phyloP scores from a whole-genome alignment of 495 filamentous ascomycete genomes.

The Viridothelium virens region DNA sequence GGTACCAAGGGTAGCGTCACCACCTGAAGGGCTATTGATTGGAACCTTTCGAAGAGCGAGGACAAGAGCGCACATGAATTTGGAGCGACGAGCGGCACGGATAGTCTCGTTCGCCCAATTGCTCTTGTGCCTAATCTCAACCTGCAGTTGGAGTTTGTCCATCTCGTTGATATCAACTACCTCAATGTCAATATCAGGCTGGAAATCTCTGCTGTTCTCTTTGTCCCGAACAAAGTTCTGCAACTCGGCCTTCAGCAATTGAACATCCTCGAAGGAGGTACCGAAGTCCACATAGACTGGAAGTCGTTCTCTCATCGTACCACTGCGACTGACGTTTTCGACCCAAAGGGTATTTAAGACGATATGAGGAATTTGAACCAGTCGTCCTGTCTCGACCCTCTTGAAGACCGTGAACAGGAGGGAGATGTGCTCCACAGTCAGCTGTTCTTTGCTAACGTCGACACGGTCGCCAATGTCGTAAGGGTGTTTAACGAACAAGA shows the following conservation, averaged over 20 bases:
- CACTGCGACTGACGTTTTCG: conserved; percentile 83
- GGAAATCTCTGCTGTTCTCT: conserved; percentile 87
- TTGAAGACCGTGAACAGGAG: conserved; percentile 92
- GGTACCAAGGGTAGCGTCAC: conserved; percentile 57
- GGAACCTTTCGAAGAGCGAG: conserved; percentile 78
- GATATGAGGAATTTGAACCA: conserved; percentile 86
- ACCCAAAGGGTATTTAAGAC: conserved; percentile 85
- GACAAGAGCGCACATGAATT: conserved; percentile 93
- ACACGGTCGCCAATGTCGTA: conserved; percentile 92
- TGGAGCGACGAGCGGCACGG: conserved; percentile 74
- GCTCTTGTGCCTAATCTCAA: conserved; percentile 81
- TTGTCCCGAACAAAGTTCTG: conserved; percentile 73
- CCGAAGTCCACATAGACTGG: conserved; percentile 73
- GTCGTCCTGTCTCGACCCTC: conserved; percentile 68
- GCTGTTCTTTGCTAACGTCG: conserved; percentile 59
- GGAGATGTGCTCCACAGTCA: conserved; percentile 87
- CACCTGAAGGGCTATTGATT: conserved; percentile 74
- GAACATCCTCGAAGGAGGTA: conserved; percentile 80
- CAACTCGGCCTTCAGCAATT: conserved; percentile 72
- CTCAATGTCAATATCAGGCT: conserved; percentile 70
- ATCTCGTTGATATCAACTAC: conserved; percentile 74
- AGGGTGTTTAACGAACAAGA: conserved; percentile 95
- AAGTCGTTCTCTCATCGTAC: conserved; percentile 83
- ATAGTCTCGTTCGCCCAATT: conserved; percentile 94
- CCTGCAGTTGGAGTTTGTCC: conserved; percentile 75